These are phyloP conservation scores for Nissolia schottii DNA, from an alignment of 306 rosid species.

Conservation along the genomic window DNA sequence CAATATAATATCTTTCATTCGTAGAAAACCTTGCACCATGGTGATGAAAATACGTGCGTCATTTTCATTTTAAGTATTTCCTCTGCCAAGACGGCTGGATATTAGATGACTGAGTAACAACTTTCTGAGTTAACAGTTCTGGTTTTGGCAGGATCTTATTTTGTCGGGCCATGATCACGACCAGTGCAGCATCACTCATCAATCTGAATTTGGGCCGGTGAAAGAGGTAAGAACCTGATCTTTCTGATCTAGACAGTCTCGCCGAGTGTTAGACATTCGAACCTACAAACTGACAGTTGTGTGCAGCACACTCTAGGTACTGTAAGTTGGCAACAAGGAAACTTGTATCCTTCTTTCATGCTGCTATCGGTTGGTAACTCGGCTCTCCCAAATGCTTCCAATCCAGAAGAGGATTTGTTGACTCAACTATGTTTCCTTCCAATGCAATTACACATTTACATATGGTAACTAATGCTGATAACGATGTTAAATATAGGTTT, in stretches of 20 bases:
- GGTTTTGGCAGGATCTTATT: conserved; percentile 52
- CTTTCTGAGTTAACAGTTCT: conserved; percentile 15
- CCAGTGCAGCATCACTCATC: conserved; percentile 64
- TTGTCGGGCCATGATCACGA: conserved; percentile 92
- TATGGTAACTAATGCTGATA: conserved; percentile 44
- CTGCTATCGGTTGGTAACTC: conserved; percentile 57
- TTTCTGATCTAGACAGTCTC: conserved; percentile 18
- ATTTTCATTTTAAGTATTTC: conserved; percentile 6
- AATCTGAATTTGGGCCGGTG: conserved; percentile 45
- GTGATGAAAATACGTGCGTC: neutral
- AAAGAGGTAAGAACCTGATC: conserved; percentile 57
- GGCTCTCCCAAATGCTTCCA: conserved; percentile 43
- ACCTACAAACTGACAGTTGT: conserved; percentile 40
- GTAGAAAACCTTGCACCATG: neutral
- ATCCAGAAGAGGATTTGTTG: conserved; percentile 44
- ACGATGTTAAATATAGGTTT: conserved; percentile 14
- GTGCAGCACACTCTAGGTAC: conserved; percentile 88
- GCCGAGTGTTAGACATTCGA: conserved; percentile 11
- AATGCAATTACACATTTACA: conserved; percentile 56
- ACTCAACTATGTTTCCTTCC: conserved; percentile 76
- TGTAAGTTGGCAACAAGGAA: conserved; percentile 89
- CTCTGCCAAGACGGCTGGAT: neutral
- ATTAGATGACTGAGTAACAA: neutral
- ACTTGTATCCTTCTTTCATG: conserved; percentile 81
- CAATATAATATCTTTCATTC: conserved; percentile 1